Conservation (phyloP, 2,329 filamentous ascomycete species). For the Didymella pomorum region DNA sequence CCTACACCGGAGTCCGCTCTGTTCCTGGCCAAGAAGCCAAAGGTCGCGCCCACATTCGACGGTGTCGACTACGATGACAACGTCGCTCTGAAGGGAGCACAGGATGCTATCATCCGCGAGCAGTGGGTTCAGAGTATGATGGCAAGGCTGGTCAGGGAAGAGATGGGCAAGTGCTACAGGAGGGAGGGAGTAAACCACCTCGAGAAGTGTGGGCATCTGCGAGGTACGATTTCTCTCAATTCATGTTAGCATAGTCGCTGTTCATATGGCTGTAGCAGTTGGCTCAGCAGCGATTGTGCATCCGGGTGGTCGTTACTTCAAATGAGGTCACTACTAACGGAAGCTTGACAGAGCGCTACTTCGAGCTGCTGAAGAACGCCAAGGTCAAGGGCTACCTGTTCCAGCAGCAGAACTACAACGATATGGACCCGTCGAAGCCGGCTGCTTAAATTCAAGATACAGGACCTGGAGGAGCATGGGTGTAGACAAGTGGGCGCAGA, state of each 20-base stretch:
- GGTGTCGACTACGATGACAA: conserved; percentile 88
- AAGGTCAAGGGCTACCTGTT: conserved; percentile 83
- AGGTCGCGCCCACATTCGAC: conserved; percentile 82
- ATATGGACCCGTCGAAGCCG: conserved; percentile 21
- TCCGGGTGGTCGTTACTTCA: not conserved
- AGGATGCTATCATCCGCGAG: conserved; percentile 82
- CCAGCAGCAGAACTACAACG: conserved; percentile 78
- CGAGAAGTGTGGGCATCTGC: conserved; percentile 82
- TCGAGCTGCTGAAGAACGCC: conserved; percentile 77
- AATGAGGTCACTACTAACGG: conserved; percentile 31
- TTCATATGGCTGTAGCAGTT: not conserved
- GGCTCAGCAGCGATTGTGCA: not conserved
- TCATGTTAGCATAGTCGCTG: not conserved
- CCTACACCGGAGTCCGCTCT: conserved; percentile 82
- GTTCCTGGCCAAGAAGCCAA: conserved; percentile 85
- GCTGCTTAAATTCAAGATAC: conserved; percentile 6
- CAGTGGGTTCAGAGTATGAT: conserved; percentile 93
- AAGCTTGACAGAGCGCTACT: conserved; percentile 71
- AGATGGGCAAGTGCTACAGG: conserved; percentile 86
- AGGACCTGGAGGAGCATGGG: not conserved
- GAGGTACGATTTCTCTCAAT: conserved; percentile 67
- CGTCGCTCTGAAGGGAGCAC: conserved; percentile 79
- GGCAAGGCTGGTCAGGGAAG: conserved; percentile 80
- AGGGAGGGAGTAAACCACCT: conserved; percentile 85
- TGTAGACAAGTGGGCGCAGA: conserved; percentile 1